Conservation (phyloP, 495 filamentous ascomycete genomes). For the Aspergillus coremiiformis region DNA sequence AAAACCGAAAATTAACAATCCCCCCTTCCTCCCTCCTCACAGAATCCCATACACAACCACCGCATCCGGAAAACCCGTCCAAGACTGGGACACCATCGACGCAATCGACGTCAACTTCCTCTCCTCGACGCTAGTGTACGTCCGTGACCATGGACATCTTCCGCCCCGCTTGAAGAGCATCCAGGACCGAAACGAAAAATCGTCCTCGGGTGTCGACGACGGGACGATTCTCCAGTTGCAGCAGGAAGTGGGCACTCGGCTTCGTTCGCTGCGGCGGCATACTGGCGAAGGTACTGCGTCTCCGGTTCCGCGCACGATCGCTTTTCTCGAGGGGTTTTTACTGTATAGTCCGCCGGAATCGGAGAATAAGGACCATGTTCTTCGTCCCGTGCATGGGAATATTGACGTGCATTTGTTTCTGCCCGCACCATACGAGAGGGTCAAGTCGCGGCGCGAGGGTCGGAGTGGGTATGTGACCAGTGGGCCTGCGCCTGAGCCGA, state of each 20-base stretch:
- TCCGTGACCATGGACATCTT: constrained; percentile 56
- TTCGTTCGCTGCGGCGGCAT: not conserved
- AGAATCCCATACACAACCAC: constrained; percentile 47
- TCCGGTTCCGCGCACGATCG: constrained; percentile 20
- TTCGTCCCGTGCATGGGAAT: constrained; percentile 38
- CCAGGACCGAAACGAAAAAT: constrained; percentile 67
- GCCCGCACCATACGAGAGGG: constrained; percentile 49
- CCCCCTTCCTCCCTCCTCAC: no score
- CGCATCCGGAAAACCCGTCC: constrained; percentile 42
- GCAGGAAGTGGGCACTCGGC: constrained; percentile 3
- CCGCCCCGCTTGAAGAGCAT: constrained; percentile 60
- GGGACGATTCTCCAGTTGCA: constrained; percentile 13
- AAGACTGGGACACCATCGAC: constrained; percentile 82
- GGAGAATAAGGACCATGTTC: constrained; percentile 11
- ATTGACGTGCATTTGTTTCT: constrained; percentile 75
- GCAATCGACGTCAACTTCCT: constrained; percentile 64
- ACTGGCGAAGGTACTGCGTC: not conserved
- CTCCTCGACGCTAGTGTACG: constrained; percentile 50
- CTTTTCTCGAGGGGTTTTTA: constrained; percentile 77
- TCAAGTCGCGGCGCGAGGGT: constrained; percentile 60
- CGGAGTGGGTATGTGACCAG: constrained; percentile 81
- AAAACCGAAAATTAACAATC: no score
- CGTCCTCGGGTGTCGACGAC: constrained; percentile 41
- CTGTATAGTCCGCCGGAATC: constrained; percentile 51
- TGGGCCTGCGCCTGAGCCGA: constrained; percentile 32